These are phyloP conservation scores for Lasiodiplodia citricola DNA, from an alignment of 2,329 filamentous ascomycete genomes.

Conservation along the genomic window DNA sequence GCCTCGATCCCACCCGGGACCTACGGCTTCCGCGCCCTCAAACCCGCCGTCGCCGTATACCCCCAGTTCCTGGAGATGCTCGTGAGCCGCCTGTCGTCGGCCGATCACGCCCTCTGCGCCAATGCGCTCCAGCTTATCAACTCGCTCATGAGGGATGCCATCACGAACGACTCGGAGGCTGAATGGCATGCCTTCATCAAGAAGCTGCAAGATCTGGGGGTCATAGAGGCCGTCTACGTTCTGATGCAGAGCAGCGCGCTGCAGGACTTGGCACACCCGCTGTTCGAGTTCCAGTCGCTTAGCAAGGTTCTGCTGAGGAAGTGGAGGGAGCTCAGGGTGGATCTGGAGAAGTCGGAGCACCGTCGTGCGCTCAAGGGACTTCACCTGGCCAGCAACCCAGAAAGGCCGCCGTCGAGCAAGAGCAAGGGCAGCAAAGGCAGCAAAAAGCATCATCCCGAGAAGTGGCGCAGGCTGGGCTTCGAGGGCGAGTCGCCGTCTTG, in stretches of 20 bases:
- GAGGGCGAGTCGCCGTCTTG: slow-evolving; percentile 83
- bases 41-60: slow-evolving; percentile 87
- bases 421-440: slow-evolving; percentile 46
- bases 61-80: slow-evolving; percentile 95
- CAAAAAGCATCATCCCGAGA: slow-evolving; percentile 80
- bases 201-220: slow-evolving; percentile 85
- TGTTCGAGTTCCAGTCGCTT: slow-evolving; percentile 90
- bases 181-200: slow-evolving; percentile 98
- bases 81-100: slow-evolving; percentile 87
- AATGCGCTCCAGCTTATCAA: slow-evolving; percentile 97
- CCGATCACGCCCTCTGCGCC: slow-evolving; percentile 92
- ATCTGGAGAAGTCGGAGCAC: slow-evolving; percentile 87
- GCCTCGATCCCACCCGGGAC: slow-evolving; percentile 60
- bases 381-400: slow-evolving; percentile 80
- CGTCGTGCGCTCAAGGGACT: slow-evolving; percentile 83
- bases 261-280: slow-evolving; percentile 85
- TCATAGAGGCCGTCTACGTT: slow-evolving; percentile 86
- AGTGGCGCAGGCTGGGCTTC: slow-evolving; percentile 92
- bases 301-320: slow-evolving; percentile 86
- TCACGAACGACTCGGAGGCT: slow-evolving; percentile 75
- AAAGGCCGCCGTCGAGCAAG: slow-evolving; percentile 53
- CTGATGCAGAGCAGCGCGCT: slow-evolving; percentile 94
- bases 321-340: slow-evolving; percentile 85
- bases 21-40: slow-evolving; percentile 89
- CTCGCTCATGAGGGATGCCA: slow-evolving; percentile 88